These are phyloP conservation scores for Metarhizium robertsii DNA, from an alignment of 2,329 filamentous ascomycete genomes.

Conservation along the genomic window DNA sequence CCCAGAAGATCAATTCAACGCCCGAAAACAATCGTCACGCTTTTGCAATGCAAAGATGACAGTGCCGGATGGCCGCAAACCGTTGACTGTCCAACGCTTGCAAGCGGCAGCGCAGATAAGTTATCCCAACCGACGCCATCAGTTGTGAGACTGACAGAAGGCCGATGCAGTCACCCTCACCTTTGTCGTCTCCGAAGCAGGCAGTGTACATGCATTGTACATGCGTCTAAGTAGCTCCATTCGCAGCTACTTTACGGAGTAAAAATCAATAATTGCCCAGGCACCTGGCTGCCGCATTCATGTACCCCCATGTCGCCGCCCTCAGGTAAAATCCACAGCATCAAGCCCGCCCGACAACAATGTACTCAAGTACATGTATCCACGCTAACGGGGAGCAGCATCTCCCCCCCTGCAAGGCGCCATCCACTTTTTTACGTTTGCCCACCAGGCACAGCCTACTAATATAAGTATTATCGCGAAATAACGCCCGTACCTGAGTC, in stretches of 20 bases:
- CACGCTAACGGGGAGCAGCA: neutral
- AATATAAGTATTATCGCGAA: neutral
- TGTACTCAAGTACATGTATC: neutral
- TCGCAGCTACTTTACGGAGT: neutral
- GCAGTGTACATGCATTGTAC: too few relatives aligned
- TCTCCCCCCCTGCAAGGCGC: neutral
- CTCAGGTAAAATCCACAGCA: neutral
- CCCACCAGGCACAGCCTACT: neutral
- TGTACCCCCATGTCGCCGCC: neutral
- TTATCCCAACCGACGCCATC: neutral
- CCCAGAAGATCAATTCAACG: too few relatives aligned
- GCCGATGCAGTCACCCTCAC: neutral
- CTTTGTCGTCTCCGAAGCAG: neutral
- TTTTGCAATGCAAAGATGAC: too few relatives aligned
- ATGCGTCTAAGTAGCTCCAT: neutral
- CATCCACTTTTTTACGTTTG: neutral
- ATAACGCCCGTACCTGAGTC: neutral
- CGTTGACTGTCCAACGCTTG: too few relatives aligned
- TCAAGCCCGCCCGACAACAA: neutral
- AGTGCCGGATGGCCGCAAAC: too few relatives aligned
- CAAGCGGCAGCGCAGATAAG: too few relatives aligned
- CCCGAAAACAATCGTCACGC: too few relatives aligned
- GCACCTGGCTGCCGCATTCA: slow-evolving; percentile 1
- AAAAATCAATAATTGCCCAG: neutral
- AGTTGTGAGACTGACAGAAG: neutral